Conservation (phyloP, 2,329 filamentous ascomycete species). For the Neonectria faginata region DNA sequence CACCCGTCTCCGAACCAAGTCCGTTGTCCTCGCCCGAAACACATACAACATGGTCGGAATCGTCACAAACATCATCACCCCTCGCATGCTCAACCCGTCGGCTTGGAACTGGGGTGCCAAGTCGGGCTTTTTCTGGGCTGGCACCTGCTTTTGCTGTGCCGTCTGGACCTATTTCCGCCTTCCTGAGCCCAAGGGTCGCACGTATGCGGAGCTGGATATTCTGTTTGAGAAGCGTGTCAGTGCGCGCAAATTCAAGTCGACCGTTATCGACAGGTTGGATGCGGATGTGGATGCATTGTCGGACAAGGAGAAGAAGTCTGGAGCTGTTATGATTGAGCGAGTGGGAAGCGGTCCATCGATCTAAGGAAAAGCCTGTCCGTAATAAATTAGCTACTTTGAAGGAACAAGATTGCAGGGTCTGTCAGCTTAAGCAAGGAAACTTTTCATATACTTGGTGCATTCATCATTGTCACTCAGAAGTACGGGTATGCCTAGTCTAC, state of each 20-base stretch:
- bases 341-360: not conserved
- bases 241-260: slow-evolving; percentile 56
- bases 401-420: not conserved
- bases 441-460: not conserved
- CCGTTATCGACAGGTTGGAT: slow-evolving; percentile 47
- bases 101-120: slow-evolving; percentile 62
- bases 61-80: slow-evolving; percentile 58
- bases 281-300: slow-evolving; percentile 21
- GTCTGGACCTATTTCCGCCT: slow-evolving; percentile 65
- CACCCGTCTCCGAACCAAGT: slow-evolving; percentile 60
- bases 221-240: slow-evolving; percentile 61
- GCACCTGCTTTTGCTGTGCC: slow-evolving; percentile 57
- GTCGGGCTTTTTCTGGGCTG: slow-evolving; percentile 60
- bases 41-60: slow-evolving; percentile 63
- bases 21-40: slow-evolving; percentile 58
- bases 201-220: slow-evolving; percentile 66
- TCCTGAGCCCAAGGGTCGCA: slow-evolving; percentile 66
- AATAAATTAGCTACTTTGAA: not conserved
- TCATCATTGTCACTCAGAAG: not conserved
- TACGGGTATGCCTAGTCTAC: not conserved
- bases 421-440: not conserved
- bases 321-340: slow-evolving; percentile 14
- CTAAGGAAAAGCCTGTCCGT: not conserved
- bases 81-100: slow-evolving; percentile 60
- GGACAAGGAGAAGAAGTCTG: slow-evolving; percentile 40